Base-by-base conservation (phyloP, 495 filamentous ascomycete genomes). In the Aspergillus bridgeri region DNA sequence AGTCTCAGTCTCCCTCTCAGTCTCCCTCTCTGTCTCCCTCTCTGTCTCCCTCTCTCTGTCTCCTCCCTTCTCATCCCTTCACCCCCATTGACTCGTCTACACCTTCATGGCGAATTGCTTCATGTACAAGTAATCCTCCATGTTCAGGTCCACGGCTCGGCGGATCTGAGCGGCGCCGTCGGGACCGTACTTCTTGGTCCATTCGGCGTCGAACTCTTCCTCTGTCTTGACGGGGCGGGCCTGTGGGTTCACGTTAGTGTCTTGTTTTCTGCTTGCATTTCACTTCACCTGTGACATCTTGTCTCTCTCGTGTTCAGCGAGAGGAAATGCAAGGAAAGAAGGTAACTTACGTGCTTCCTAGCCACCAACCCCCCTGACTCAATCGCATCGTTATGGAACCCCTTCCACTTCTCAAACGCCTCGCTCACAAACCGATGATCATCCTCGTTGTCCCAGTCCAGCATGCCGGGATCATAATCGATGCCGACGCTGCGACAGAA, bases 301-400 rank as follows among this genome's bases (percentile, higher is more conserved):
- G 11, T 11, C 46, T 44, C 15, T 24, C 48, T 9, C 23, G 17
- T n/a, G 27, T 50, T 50, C 20, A 38, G 18, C 42, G 2, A 3
- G 29, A 22, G 3, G 42, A 13, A 43, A 24, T 13, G 24, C 25
- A 42, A 29, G 24, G 21, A 22, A 22, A n/a, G 38, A 42, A 49
- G 66, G 57, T 42, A 51, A 81, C 90, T 79, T 83, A 96, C 92
- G 65, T 89, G 82, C 43, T 65, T 67, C 67, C 91, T 75, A 17
- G 90, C 81, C 63, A 84, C 86, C 61, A 98, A 71, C 44, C 82
- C 84, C 50, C 77, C 86, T 59, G 88, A 92, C 51, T 87, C 75
- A 59, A 98, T 89, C 18, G 90, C 94, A 78, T 97, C 93, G 51
- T 98, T 89, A 66, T 98, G 94, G 70, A 96, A 98, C 0, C 92